Conservation (phyloP, 192 early-diverging fungal species). For the Backusella morwellensis region DNA sequence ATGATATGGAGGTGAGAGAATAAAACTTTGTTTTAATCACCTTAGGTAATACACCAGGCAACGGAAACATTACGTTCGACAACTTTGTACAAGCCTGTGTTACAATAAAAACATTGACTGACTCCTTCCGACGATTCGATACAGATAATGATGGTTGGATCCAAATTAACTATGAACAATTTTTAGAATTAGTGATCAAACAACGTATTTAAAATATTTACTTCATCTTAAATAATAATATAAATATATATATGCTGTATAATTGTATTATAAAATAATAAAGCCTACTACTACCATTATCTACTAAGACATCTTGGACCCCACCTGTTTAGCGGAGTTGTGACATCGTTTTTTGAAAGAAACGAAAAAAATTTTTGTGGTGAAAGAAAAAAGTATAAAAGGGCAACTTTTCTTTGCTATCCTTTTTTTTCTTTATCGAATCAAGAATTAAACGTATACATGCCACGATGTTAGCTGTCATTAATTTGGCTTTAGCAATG, state of each 20-base stretch:
- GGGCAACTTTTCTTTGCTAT: not conserved
- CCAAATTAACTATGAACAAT: conserved; percentile 70
- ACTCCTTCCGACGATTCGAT: conserved; percentile 72
- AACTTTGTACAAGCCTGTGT: conserved; percentile 82
- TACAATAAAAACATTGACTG: conserved; percentile 73
- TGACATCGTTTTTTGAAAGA: not conserved
- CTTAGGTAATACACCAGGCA: conserved; percentile 38
- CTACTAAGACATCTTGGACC: not conserved
- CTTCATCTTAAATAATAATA: not conserved
- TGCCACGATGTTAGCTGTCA: conserved; percentile 27
- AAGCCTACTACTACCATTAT: not conserved
- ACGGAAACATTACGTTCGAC: conserved; percentile 80
- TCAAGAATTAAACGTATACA: conserved; percentile 19
- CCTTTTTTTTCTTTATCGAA: conserved; percentile 24
- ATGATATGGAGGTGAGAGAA: not conserved
- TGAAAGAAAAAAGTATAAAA: conserved; percentile 23
- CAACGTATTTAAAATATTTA: conserved; percentile 15
- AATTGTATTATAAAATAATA: not conserved
- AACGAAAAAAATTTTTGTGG: not conserved
- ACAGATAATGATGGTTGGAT: conserved; percentile 76
- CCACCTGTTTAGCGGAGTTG: not conserved
- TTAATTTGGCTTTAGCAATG: conserved; percentile 16
- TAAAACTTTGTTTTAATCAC: not conserved
- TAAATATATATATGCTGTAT: not conserved
- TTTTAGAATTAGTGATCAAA: conserved; percentile 12